Base-by-base conservation (phyloP, 495 filamentous ascomycete genomes). In the Baudoinia panamericana region DNA sequence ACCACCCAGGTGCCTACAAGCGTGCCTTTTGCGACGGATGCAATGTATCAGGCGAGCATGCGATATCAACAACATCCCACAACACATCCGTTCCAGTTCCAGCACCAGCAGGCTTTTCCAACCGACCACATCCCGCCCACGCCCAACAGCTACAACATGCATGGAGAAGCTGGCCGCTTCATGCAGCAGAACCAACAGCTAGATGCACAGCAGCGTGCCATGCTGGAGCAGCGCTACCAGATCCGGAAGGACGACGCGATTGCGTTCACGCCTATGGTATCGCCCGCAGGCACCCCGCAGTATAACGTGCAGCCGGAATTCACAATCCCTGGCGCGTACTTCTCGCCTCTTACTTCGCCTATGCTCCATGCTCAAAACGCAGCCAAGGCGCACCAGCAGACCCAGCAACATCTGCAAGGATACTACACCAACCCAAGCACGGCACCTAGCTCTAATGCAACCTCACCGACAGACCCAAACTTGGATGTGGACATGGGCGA, bases 341-440 rank as follows among this genome's bases (percentile, higher is more conserved):
- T 96, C 55, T 95, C 85, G 50, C 90, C 90, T 4, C 66, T 97
- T 30, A 92, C 82, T 1, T 95, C 90, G 18, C 90, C 90, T 0
- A 87, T 88, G 4, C 68, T 95, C 23, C 77, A 88, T 57, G 82
- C 83, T 9, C 84, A 92, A 56, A 76, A 75, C 24, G 41, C 33
- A 38, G 42, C 36, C 20, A 48, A 32, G 26, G 16, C 11, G 16
- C 28, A 33, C 2, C 34, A 38, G 17, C 48, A 41, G 29, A 33
- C 19, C 21, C 52, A 55, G 16, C 43, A 38, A 19, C 41, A 45
- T n/a, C 27, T 21, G 16, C 23, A 31, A 12, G 31, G 24, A 1
- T 51, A 42, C 29, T 21, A 24, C n/a, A 46, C 41, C 35, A 48
- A 53, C 24, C 39, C 43, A 8, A 43, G 36, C 28, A 54, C 39